Conservation (phyloP, 768 basidiomycete genomes). For the Trametopsis cervina region DNA sequence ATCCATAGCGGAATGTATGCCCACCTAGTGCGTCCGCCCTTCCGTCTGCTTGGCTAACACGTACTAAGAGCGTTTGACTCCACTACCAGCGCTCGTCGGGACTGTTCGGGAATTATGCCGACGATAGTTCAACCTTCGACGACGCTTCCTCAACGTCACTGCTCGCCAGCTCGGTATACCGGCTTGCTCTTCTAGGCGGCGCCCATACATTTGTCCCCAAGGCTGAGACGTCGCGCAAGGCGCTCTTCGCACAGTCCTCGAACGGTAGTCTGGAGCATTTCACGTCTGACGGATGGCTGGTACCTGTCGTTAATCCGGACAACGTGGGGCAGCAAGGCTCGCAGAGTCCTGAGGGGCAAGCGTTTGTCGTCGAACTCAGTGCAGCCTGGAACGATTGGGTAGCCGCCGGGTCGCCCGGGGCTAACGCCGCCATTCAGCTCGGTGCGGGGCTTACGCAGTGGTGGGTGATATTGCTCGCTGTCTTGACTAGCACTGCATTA, state of each 20-base stretch:
- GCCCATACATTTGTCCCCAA: slow-evolving; percentile 43
- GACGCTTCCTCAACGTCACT: slow-evolving; percentile 72
- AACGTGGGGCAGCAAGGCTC: slow-evolving; percentile 38
- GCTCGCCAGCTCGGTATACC: slow-evolving; percentile 71
- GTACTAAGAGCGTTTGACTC: not conserved
- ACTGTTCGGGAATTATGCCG: slow-evolving; percentile 70
- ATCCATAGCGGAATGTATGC: slow-evolving; percentile 69
- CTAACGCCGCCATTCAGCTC: slow-evolving; percentile 28
- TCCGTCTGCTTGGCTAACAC: not conserved
- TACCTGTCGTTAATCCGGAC: slow-evolving; percentile 71
- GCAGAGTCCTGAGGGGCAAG: slow-evolving; percentile 69
- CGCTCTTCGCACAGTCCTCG: slow-evolving; percentile 13
- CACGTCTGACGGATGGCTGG: slow-evolving; percentile 55
- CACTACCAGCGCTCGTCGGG: slow-evolving; percentile 35
- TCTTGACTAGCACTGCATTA: not conserved
- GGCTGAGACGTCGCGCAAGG: not conserved
- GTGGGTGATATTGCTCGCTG: not conserved
- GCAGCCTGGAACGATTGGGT: slow-evolving; percentile 76
- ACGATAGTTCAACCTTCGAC: slow-evolving; percentile 51
- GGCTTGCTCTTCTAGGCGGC: slow-evolving; percentile 49
- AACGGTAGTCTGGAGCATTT: slow-evolving; percentile 36
- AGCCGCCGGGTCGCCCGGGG: slow-evolving; percentile 43
- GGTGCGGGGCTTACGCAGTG: not conserved
- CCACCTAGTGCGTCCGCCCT: slow-evolving; percentile 39
- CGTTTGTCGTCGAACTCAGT: slow-evolving; percentile 71